Evolutionary conservation across 306 rosid species (phyloP), one percentile per base, ranked within the genome.

Genomic region (Prunus mongolica): DNA sequence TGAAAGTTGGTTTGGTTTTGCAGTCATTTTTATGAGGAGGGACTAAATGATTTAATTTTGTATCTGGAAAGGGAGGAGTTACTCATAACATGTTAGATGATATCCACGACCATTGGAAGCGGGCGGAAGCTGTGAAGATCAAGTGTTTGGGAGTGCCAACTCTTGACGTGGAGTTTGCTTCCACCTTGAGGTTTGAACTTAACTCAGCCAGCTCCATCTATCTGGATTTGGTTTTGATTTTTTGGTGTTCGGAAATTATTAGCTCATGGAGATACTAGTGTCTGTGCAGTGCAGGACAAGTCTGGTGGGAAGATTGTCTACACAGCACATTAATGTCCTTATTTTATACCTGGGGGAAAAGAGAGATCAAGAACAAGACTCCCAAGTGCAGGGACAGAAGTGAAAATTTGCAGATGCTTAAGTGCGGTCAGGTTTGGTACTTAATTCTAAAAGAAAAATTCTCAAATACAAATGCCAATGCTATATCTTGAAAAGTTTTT

Each of bases 121-220:
- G 88, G 72, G 96, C 95, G n/a, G 95, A 92, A 82, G 98, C 97
- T 69, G 97, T 95, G 85, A 90, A 97, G 81, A 92, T 94, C 80
- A 94, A 94, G 84, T 90, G 96, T 77, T 87, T 95, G 90, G 97
- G 98, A 47, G 96, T 89, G 77, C 98, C 98, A 58, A 90, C 96
- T 76, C 87, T 95, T 74, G 98, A 95, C 78, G 88, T 95, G 93
- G 93, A 89, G 80, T 95, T 72, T 95, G 93, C 88, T 95, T 90
- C 87, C 96, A 92, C 69, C 91, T 95, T 34, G 95, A 90, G 97
- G 98, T 93, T 69, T 67, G 84, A 73, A 64, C 56, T 60, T 32
- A 20, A 41, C 54, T 58, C 65, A 25, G 55, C 49, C 65, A 25
- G 55, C 8, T 62, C 22, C 62, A 6, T 61, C 49, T 27, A 6